A percentile compares a stretch with the other conserved stretches of the same genome.
Evolutionary conservation across 2,329 filamentous ascomycete genomes (phyloP).

Genomic region (Capronia americana): DNA sequence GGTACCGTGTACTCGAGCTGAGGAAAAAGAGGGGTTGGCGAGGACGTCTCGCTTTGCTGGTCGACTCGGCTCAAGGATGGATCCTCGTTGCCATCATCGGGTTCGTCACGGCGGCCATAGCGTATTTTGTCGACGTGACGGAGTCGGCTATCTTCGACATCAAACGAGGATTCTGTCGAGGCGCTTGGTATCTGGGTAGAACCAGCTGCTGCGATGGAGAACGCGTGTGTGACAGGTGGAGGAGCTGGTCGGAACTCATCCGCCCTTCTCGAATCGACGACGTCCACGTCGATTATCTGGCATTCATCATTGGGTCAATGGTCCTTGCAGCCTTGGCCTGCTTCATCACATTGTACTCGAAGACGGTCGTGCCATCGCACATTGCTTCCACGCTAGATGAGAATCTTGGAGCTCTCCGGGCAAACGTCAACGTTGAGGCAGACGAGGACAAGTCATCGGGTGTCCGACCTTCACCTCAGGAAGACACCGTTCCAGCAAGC

Average conservation of each 20-base stretch:
- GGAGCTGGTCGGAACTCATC: constrained; percentile 70
- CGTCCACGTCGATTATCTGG: constrained; percentile 74
- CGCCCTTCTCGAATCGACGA: constrained; percentile 55
- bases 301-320: constrained; percentile 77
- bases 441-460: constrained; percentile 51
- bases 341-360: constrained; percentile 83
- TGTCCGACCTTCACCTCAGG: constrained; percentile 49
- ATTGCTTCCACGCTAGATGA: constrained; percentile 84
- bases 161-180: constrained; percentile 85
- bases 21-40: constrained; percentile 81
- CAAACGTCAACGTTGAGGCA: constrained; percentile 47
- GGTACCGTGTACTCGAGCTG: constrained; percentile 83
- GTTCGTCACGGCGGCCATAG: constrained; percentile 80
- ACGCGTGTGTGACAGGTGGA: constrained; percentile 65
- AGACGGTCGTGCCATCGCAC: constrained; percentile 88
- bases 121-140: constrained; percentile 86
- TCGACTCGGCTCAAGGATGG: constrained; percentile 93
- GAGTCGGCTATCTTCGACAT: constrained; percentile 86
- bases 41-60: constrained; percentile 76
- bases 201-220: constrained; percentile 68
- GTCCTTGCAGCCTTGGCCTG: constrained; percentile 74
- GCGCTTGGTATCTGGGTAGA: constrained; percentile 74
- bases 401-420: constrained; percentile 73
- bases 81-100: constrained; percentile 90
- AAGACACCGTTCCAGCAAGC: constrained; percentile 46